phyloP scores from a whole-genome alignment of 1,284 basidiomycete species.

The Wolfiporia cocos region DNA sequence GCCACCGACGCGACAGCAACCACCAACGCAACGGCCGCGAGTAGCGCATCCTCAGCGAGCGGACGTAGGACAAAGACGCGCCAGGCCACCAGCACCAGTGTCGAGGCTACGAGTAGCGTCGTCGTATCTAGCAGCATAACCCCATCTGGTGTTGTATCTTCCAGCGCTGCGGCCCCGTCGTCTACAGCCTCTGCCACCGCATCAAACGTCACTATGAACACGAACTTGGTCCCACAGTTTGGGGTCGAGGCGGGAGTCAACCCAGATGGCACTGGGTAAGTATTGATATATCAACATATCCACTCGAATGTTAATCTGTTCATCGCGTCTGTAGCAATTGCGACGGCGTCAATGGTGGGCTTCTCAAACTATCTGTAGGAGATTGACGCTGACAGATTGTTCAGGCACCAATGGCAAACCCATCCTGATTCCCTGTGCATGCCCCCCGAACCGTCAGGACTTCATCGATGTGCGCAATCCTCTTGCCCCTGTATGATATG shows the following conservation, averaged over 20 bases:
- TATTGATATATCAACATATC: too few relatives aligned
- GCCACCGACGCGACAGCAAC: neutral
- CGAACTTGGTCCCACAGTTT: slow-evolving; percentile 45
- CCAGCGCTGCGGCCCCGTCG: neutral
- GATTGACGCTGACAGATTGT: neutral
- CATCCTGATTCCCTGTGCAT: slow-evolving; percentile 33
- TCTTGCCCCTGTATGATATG: neutral
- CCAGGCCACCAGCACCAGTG: neutral
- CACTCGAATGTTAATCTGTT: neutral
- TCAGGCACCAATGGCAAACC: slow-evolving; percentile 20
- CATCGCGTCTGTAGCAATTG: slow-evolving; percentile 18
- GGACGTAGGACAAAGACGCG: neutral
- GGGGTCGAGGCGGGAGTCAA: slow-evolving; percentile 43
- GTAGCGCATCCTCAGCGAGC: neutral
- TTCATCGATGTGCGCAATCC: slow-evolving; percentile 24
- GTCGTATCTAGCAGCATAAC: neutral
- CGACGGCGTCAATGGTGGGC: slow-evolving; percentile 13
- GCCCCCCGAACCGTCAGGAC: slow-evolving; percentile 34
- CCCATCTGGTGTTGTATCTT: neutral
- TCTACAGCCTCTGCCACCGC: neutral
- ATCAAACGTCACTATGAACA: slow-evolving; percentile 1
- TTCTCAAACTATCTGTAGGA: too few relatives aligned
- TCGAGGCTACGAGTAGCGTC: too few relatives aligned
- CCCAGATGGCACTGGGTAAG: slow-evolving; percentile 40
- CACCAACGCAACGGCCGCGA: neutral